These are phyloP conservation scores for Ceratobasidium sp. DNA, from an alignment of 1,284 basidiomycete genomes.

Conservation along the genomic window DNA sequence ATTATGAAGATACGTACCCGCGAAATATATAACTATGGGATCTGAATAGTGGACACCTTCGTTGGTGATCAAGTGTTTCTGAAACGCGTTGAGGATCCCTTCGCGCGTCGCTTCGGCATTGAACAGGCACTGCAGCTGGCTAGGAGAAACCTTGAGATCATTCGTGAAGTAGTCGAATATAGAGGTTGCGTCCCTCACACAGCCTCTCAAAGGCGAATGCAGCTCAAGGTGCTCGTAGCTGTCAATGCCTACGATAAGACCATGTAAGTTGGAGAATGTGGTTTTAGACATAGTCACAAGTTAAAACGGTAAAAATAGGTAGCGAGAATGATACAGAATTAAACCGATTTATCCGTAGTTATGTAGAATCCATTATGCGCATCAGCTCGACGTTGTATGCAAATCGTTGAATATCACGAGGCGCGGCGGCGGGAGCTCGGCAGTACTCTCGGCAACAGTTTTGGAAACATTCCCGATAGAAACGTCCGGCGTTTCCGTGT, in stretches of 20 bases:
- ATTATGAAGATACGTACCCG: slow-evolving; percentile 17
- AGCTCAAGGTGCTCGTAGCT: not conserved
- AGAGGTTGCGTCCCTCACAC: slow-evolving; percentile 14
- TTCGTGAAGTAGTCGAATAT: slow-evolving; percentile 21
- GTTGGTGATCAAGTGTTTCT: slow-evolving; percentile 29
- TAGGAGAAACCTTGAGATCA: not conserved
- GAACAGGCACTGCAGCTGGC: not conserved
- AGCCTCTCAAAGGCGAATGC: slow-evolving; percentile 7
- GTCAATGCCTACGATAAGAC: slow-evolving; percentile 36
- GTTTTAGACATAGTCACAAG: slow-evolving; percentile 5
- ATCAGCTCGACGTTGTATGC: not conserved
- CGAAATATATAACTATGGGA: slow-evolving; percentile 39
- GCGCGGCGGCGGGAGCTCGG: too few species aligned
- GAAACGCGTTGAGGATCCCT: slow-evolving; percentile 8
- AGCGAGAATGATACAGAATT: not conserved
- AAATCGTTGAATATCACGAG: too few species aligned
- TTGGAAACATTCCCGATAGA: too few species aligned
- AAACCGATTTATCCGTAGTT: not conserved
- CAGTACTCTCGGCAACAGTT: too few species aligned
- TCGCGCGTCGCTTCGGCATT: slow-evolving; percentile 30
- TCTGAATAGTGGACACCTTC: slow-evolving; percentile 2
- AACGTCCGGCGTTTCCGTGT: not conserved
- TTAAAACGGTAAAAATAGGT: not conserved
- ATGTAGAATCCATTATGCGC: not conserved
- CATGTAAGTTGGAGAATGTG: slow-evolving; percentile 14